Conservation (phyloP, 345 rosid genomes). For the Boechera retrofracta region DNA sequence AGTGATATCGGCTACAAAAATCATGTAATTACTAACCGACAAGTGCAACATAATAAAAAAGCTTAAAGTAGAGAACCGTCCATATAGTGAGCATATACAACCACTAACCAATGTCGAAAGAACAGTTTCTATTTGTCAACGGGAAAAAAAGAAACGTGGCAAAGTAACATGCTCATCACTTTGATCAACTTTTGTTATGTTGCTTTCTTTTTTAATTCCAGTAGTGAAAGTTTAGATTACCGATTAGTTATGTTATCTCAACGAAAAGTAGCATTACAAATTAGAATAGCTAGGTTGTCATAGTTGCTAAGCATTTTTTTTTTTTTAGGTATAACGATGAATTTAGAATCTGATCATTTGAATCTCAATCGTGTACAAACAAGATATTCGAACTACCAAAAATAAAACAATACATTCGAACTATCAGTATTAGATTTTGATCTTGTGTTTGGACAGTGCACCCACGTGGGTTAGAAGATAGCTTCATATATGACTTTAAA, state of each 20-base stretch:
- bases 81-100: not conserved
- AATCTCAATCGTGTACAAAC: not conserved
- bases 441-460: not conserved
- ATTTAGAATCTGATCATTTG: not conserved
- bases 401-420: not conserved
- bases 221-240: not conserved
- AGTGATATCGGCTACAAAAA: no score
- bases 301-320: not conserved
- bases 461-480: not conserved
- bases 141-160: not conserved
- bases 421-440: not conserved
- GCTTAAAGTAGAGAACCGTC: not conserved
- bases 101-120: slow-evolving; percentile 1
- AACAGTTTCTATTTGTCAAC: not conserved
- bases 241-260: not conserved
- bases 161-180: slow-evolving; percentile 16
- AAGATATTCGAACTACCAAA: not conserved
- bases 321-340: not conserved
- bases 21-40: no score
- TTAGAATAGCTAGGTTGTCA: not conserved
- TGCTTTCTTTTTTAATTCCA: not conserved
- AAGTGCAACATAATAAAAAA: no score
- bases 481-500: not conserved
- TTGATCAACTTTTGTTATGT: not conserved
- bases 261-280: not conserved